phyloP scores from a whole-genome alignment of 2,329 filamentous ascomycete genomes.

The Nothophoma quercina region DNA sequence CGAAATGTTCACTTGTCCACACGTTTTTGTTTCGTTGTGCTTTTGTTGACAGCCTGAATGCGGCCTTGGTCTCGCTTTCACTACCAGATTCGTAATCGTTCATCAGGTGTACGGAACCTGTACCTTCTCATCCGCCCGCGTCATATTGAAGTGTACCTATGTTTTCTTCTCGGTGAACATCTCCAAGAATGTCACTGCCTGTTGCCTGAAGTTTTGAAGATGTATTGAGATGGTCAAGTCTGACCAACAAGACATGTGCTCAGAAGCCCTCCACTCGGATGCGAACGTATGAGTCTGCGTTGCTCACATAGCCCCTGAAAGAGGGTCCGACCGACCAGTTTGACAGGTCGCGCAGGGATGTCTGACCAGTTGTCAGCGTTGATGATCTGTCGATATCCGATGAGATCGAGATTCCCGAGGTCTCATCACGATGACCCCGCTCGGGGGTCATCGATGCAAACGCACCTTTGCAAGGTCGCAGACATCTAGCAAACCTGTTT shows the following conservation, averaged over 20 bases:
- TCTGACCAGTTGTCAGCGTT: conserved; percentile 1
- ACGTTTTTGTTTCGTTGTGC: not conserved
- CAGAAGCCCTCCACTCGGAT: conserved; percentile 28
- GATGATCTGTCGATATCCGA: not conserved
- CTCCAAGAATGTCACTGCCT: not conserved
- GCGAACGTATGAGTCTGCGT: conserved; percentile 34
- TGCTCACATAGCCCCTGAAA: conserved; percentile 33
- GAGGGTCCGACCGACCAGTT: conserved; percentile 34
- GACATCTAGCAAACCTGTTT: conserved; percentile 26
- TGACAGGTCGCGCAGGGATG: conserved; percentile 20
- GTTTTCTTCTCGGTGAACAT: not conserved
- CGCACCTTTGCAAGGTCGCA: conserved; percentile 25
- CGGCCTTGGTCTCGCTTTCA: not conserved
- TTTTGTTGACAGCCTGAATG: not conserved
- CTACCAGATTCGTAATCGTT: not conserved
- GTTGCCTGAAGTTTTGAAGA: not conserved
- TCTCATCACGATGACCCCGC: not conserved
- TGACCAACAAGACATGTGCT: not conserved
- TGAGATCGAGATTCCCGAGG: not conserved
- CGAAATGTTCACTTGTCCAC: not conserved
- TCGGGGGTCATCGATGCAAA: not conserved
- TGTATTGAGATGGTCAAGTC: not conserved
- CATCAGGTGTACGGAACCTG: not conserved
- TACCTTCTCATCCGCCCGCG: not conserved
- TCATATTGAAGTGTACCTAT: not conserved